These are phyloP conservation scores for Entoloma clypeatum DNA, from an alignment of 1,284 basidiomycete species.

Conservation along the genomic window DNA sequence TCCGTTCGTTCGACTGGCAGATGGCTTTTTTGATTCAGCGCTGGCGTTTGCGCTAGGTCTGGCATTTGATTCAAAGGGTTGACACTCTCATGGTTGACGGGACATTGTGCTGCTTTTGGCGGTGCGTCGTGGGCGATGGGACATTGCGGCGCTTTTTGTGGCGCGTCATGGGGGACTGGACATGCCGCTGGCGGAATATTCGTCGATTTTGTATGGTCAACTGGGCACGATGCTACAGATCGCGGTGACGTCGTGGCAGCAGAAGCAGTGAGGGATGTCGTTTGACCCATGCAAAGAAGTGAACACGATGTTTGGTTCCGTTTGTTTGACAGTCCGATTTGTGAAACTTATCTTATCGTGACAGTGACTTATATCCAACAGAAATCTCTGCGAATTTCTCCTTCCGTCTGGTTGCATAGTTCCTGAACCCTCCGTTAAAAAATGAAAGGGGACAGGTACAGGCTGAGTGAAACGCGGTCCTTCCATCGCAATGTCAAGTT, in stretches of 20 bases:
- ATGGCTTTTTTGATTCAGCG: slow-evolving; percentile 51
- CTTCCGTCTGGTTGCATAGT: too few species aligned
- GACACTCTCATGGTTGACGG: slow-evolving; percentile 48
- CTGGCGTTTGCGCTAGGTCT: slow-evolving; percentile 64
- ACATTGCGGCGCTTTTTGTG: slow-evolving; percentile 27
- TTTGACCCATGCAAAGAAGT: slow-evolving; percentile 31
- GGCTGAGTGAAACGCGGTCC: too few species aligned
- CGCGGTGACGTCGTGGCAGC: slow-evolving; percentile 13
- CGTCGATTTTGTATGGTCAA: slow-evolving; percentile 20
- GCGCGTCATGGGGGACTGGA: slow-evolving; percentile 32
- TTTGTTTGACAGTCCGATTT: slow-evolving; percentile 7
- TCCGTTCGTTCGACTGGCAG: slow-evolving; percentile 76
- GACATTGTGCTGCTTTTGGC: slow-evolving; percentile 38
- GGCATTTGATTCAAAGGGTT: slow-evolving; percentile 95
- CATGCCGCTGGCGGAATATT: slow-evolving; percentile 22
- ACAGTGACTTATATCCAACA: not conserved
- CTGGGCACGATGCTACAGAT: slow-evolving; percentile 20
- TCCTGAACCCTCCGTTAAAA: too few species aligned
- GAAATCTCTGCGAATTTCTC: too few species aligned
- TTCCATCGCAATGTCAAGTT: too few species aligned
- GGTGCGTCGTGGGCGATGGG: slow-evolving; percentile 32
- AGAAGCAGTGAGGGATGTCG: slow-evolving; percentile 19
- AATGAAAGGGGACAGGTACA: too few species aligned
- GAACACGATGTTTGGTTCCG: slow-evolving; percentile 13
- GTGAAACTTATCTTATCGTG: not conserved